phyloP scores from a whole-genome alignment of 148 eudicot species.

The Silene uniflora region DNA sequence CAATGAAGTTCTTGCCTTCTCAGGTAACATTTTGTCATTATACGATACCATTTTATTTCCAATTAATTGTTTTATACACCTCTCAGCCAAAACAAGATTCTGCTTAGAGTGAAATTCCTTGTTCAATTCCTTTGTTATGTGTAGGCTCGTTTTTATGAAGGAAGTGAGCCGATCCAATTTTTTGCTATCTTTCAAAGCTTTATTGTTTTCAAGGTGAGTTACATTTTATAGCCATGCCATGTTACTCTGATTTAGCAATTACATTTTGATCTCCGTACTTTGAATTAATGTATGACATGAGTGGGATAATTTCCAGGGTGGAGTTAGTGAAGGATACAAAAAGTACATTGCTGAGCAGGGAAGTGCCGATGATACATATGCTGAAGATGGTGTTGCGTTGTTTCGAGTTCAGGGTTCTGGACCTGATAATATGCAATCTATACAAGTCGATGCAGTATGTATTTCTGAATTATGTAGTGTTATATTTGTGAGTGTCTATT shows the following conservation, averaged over 20 bases:
- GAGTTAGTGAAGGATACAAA: slow-evolving; percentile 70
- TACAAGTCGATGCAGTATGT: slow-evolving; percentile 83
- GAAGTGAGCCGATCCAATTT: slow-evolving; percentile 83
- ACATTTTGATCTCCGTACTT: background rate
- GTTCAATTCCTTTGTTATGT: slow-evolving; percentile 16
- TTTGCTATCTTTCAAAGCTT: slow-evolving; percentile 93
- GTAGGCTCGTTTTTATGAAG: slow-evolving; percentile 84
- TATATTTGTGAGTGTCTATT: no score
- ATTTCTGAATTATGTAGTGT: background rate
- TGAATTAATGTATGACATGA: slow-evolving; percentile 11
- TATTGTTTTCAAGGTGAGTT: slow-evolving; percentile 70
- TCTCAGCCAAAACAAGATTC: no score
- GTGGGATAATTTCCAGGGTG: slow-evolving; percentile 53
- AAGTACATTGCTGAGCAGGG: slow-evolving; percentile 53
- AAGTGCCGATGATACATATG: slow-evolving; percentile 58
- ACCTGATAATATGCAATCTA: slow-evolving; percentile 89
- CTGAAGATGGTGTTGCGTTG: slow-evolving; percentile 62
- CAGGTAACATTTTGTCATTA: slow-evolving; percentile 41
- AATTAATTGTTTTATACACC: no score
- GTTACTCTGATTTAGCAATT: background rate
- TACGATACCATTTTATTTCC: no score
- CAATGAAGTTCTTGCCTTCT: slow-evolving; percentile 72
- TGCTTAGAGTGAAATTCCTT: no score
- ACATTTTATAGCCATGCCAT: background rate
- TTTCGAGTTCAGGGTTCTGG: slow-evolving; percentile 87